These are phyloP conservation scores for Ceratorhiza oryzae-sativae DNA, from an alignment of 1,284 basidiomycete species.

Conservation along the genomic window DNA sequence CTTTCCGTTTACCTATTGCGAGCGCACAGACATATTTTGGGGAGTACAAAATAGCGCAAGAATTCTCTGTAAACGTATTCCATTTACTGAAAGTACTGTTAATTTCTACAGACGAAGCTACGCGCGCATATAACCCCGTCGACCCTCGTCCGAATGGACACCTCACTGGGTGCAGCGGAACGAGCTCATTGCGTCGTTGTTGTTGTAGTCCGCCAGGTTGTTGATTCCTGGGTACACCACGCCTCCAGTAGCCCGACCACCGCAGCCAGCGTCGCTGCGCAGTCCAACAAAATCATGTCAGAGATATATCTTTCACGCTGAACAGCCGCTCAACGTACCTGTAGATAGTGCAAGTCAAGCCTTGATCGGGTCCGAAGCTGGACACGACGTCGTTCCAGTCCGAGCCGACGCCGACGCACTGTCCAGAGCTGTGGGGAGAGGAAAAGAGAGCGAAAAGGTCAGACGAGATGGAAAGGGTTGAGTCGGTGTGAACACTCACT, in stretches of 20 bases:
- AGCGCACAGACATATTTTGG: too few species aligned
- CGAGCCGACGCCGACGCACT: slow-evolving; percentile 11
- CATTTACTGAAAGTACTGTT: too few species aligned
- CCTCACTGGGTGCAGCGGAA: background rate
- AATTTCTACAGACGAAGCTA: too few species aligned
- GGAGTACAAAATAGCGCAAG: too few species aligned
- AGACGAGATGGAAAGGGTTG: too few species aligned
- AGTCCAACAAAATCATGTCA: too few species aligned
- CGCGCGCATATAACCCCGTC: too few species aligned
- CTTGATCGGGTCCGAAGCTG: slow-evolving; percentile 10
- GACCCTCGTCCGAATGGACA: background rate
- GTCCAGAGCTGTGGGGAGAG: background rate
- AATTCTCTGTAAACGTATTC: too few species aligned
- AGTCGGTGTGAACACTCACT: background rate
- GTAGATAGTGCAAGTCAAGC: slow-evolving; percentile 12
- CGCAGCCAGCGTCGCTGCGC: background rate
- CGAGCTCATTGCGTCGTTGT: slow-evolving; percentile 12
- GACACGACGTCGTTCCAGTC: slow-evolving; percentile 13
- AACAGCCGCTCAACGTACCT: background rate
- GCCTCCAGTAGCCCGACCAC: background rate
- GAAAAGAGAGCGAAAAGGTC: background rate
- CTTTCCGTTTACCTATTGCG: too few species aligned
- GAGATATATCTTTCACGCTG: background rate
- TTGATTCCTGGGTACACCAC: slow-evolving; percentile 5
- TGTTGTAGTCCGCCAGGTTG: slow-evolving; percentile 7